Evolutionary conservation across 495 filamentous ascomycete genomes (phyloP), one percentile per base, ranked within the genome.

Genomic region (Clohesyomyces aquaticus): DNA sequence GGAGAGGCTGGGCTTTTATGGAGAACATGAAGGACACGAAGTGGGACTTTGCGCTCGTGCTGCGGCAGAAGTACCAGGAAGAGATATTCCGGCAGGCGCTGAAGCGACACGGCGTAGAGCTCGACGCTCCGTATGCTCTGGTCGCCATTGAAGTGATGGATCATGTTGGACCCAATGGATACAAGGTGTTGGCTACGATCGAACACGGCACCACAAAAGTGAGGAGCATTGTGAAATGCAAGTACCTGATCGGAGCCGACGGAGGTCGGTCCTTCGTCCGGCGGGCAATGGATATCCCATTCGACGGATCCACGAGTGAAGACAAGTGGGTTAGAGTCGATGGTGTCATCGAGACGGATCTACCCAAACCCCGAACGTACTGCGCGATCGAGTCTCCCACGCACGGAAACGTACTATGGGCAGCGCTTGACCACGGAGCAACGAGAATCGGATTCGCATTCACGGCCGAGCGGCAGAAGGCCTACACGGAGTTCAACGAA

Each of bases 361-460:
- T 83, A 73, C 82, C 82, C 9, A 81, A 79, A 45, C 71, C 76
- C 22, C 70, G 80, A 51, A 75, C 73, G 0, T 79, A 81, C 38
- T 74, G 76, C 45, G 75, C 77, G 0, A 80, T 83, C 43, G 77
- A 83, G 61, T 80, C 77, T 23, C 77, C 74, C 23, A 83, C 75
- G 0, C 79, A 83, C 66, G 80, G 81, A 0, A 79, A 79, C 59
- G 77, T 83, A 9, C 73, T 83, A 2, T 83, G 79, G 80, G 76
- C 75, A 8, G 76, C 75, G 21, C 69, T 81, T 8, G 81, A 82
- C 65, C 81, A 79, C 60, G 79, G 76, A 19, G 70, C 63, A 1
- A 82, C 77, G 1, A 67, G 80, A 3, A 80, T 85, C 45, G 81
- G 83, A n/a, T 86, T 79, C 65, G 79, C 80, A 0, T 81, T 82